Conservation (phyloP, 78 protist genomes). For the Dictyostelium brefeldianum region DNA sequence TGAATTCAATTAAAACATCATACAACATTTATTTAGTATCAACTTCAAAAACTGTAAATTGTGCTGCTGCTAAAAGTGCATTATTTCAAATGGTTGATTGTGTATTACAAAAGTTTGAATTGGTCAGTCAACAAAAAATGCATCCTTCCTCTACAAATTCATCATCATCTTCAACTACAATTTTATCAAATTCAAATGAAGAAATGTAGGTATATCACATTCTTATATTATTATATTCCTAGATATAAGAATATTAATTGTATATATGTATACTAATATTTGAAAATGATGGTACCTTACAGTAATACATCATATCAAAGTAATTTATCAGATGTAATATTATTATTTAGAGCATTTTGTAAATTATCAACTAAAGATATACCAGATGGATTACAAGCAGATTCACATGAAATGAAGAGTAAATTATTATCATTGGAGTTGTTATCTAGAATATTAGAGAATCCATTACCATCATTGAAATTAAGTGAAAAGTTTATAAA, state of each 20-base stretch:
- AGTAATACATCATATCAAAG: slow-evolving; percentile 85
- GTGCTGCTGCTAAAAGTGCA: slow-evolving; percentile 61
- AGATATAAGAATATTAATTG: too few species aligned
- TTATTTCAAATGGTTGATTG: slow-evolving; percentile 81
- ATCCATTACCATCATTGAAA: slow-evolving; percentile 80
- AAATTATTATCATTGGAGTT: slow-evolving; percentile 87
- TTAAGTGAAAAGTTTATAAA: slow-evolving; percentile 82
- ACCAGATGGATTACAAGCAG: slow-evolving; percentile 17
- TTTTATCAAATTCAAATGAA: slow-evolving; percentile 25
- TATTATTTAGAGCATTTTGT: slow-evolving; percentile 81
- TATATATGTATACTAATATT: too few species aligned
- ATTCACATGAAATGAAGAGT: slow-evolving; percentile 81
- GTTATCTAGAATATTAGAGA: slow-evolving; percentile 69
- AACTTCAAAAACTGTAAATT: slow-evolving; percentile 32
- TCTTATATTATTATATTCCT: too few species aligned
- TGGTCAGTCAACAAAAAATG: slow-evolving; percentile 13
- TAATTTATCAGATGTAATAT: slow-evolving; percentile 60
- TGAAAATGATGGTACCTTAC: background rate
- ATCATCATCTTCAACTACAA: background rate
- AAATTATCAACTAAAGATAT: slow-evolving; percentile 59
- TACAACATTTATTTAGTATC: slow-evolving; percentile 85
- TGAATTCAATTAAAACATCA: slow-evolving; percentile 84
- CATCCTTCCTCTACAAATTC: background rate
- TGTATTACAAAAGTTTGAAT: slow-evolving; percentile 53
- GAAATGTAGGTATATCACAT: background rate